A percentile compares a stretch with the other conserved stretches of the same genome.
Conservation (phyloP, 2,329 filamentous ascomycete species). For the Aspergillus bombycis region DNA sequence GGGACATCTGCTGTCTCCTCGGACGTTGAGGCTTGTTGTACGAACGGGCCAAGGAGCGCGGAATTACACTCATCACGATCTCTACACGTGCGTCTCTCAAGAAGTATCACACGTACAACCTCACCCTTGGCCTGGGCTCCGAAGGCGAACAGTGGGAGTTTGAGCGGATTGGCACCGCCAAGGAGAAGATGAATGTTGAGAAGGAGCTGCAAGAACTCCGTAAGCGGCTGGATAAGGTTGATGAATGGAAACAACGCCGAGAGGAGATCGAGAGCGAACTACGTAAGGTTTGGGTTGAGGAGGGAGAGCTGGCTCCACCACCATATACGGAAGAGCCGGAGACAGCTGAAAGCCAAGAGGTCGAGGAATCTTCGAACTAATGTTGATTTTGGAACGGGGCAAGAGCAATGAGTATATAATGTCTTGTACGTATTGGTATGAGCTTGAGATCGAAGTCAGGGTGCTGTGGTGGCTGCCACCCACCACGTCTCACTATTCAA, state of each 20-base stretch:
- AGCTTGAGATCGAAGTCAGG: background rate
- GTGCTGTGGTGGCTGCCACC: background rate
- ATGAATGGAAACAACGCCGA: slow-evolving; percentile 77
- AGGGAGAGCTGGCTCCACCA: slow-evolving; percentile 41
- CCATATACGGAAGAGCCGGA: slow-evolving; percentile 35
- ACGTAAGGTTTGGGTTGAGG: slow-evolving; percentile 62
- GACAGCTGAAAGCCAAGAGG: background rate
- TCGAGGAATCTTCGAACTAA: background rate
- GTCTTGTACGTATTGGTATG: background rate
- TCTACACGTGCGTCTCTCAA: slow-evolving; percentile 93
- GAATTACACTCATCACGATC: slow-evolving; percentile 94
- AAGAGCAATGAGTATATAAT: background rate
- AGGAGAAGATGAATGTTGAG: slow-evolving; percentile 91
- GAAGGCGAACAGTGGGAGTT: slow-evolving; percentile 88
- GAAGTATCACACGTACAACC: slow-evolving; percentile 91
- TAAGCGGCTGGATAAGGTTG: slow-evolving; percentile 77
- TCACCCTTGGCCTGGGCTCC: slow-evolving; percentile 79
- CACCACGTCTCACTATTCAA: background rate
- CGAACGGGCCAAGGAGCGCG: slow-evolving; percentile 87
- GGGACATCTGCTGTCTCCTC: slow-evolving; percentile 87
- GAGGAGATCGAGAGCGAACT: slow-evolving; percentile 84
- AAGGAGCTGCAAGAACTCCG: slow-evolving; percentile 84
- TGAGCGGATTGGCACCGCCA: slow-evolving; percentile 88
- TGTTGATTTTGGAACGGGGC: background rate
- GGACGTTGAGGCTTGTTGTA: slow-evolving; percentile 92